phyloP scores from a whole-genome alignment of 371 early-diverging fungal genomes.

The Mortierella sp. region DNA sequence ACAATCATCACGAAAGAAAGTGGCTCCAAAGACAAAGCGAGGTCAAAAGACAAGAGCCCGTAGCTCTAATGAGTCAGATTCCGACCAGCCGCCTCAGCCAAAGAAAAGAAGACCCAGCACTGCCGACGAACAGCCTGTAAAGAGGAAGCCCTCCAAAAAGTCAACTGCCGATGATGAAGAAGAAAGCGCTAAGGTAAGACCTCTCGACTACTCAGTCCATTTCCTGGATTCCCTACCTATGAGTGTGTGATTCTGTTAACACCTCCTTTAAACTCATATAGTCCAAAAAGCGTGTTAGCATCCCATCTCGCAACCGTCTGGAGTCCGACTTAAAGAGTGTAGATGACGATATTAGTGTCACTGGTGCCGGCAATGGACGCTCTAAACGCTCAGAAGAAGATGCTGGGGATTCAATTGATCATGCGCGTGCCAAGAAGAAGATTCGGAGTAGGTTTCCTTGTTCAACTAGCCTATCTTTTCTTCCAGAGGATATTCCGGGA shows the following conservation, averaged over 20 bases:
- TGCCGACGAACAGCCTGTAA: conserved; percentile 24
- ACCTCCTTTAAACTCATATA: not conserved
- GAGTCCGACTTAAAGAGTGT: conserved; percentile 44
- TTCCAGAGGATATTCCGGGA: too few relatives aligned
- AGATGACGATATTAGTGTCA: conserved; percentile 32
- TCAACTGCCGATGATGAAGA: conserved; percentile 26
- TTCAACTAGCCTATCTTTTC: too few relatives aligned
- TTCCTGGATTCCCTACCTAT: not conserved
- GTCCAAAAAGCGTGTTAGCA: conserved; percentile 36
- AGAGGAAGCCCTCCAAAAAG: conserved; percentile 36
- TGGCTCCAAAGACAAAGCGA: conserved; percentile 33
- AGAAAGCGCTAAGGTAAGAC: conserved; percentile 27
- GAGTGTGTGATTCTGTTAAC: too few relatives aligned
- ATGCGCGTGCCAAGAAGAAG: conserved; percentile 39
- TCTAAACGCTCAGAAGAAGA: conserved; percentile 47
- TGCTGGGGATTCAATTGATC: conserved; percentile 37
- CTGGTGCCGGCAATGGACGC: conserved; percentile 25
- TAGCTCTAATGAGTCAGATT: conserved; percentile 4
- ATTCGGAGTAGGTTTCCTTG: conserved; percentile 33
- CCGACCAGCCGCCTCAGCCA: not conserved
- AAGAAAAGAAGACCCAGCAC: conserved; percentile 41
- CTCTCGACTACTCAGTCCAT: not conserved
- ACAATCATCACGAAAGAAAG: conserved; percentile 22
- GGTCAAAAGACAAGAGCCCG: conserved; percentile 20
- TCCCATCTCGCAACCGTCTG: conserved; percentile 18